These are phyloP conservation scores for Blakeslea trispora DNA, from an alignment of 371 early-diverging fungal species.

Conservation along the genomic window DNA sequence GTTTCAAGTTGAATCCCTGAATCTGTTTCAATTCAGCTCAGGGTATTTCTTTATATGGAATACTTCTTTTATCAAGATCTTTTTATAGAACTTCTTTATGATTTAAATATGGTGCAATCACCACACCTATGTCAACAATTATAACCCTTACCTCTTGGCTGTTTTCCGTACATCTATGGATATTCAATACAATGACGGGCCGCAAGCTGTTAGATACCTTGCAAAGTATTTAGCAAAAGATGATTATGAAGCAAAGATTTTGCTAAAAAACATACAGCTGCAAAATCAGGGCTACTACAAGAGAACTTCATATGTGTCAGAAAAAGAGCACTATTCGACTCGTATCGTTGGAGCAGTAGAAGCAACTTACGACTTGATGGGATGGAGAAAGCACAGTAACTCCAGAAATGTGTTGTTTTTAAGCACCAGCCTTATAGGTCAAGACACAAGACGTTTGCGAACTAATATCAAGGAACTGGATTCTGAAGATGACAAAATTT, in stretches of 20 bases:
- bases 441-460: neutral
- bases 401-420: conserved; percentile 1
- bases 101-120: no score
- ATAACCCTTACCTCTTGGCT: conserved; percentile 11
- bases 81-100: no score
- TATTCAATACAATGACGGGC: conserved; percentile 9
- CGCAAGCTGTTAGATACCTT: conserved; percentile 6
- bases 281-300: conserved; percentile 3
- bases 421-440: neutral
- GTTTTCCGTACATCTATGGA: conserved; percentile 7
- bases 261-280: neutral
- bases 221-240: conserved; percentile 15
- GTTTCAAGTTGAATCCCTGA: no score
- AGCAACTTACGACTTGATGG: conserved; percentile 7
- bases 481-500: conserved; percentile 1
- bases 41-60: no score
- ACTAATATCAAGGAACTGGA: neutral
- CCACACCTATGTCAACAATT: conserved; percentile 8
- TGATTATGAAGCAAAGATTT: neutral
- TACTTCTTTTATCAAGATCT: no score
- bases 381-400: neutral
- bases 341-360: conserved; percentile 7
- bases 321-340: neutral
- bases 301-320: neutral
- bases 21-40: no score